Base-by-base conservation (phyloP, 108 stramenopile species). In the Cyclotella sp. region DNA sequence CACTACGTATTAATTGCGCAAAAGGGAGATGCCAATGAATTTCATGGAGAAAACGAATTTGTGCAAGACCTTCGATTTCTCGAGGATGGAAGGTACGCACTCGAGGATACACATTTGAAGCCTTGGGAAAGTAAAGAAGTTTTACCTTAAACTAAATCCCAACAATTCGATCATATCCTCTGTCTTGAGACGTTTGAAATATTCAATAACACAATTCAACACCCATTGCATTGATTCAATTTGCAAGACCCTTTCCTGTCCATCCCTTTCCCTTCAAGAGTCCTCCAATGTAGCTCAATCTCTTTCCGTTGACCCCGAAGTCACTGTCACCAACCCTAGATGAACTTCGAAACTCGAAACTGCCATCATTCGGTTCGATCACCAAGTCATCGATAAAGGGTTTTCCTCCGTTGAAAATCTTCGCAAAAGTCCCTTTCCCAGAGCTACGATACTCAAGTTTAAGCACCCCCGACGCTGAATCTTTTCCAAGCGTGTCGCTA, bases 321-420 rank as follows among this genome's bases (percentile, higher is more conserved):
- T 96, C 95, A 41, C 85, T 87, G 51, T 93, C 92, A 21, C 95
- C 95, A n/a, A 93, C 74, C 14, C 95, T 84, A 61, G 86, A 87
- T 6, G 84, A 64, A 29, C 86, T 87, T n/a, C 83, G 63, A 15
- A 92, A 86, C 53, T 83, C 72, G 28, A 92, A 91, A 1, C 61
- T 67, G 14, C 85, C 89, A 47, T 73, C 83, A 47, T 78, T 82
- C 9, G 63, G 72, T 52, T 87, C 85, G 40, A 96, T 64, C 24
- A 83, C 78, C 61, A 96, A 73, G 79, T 96, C 95, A 72, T 96
- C 95, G 0, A 91, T 78, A 69, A 93, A 96, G 18, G 95, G 92
- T 53, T 90, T 93, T n/a, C 93, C 93, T 29, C 80, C 92, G 62
- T 96, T 96, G 78, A 96, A 89, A 24, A 85, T 78, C 72, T 90